A percentile compares a stretch with the other conserved stretches of the same genome.
phyloP scores from a whole-genome alignment of 345 rosid genomes.

The Dipteronia dyeriana region DNA sequence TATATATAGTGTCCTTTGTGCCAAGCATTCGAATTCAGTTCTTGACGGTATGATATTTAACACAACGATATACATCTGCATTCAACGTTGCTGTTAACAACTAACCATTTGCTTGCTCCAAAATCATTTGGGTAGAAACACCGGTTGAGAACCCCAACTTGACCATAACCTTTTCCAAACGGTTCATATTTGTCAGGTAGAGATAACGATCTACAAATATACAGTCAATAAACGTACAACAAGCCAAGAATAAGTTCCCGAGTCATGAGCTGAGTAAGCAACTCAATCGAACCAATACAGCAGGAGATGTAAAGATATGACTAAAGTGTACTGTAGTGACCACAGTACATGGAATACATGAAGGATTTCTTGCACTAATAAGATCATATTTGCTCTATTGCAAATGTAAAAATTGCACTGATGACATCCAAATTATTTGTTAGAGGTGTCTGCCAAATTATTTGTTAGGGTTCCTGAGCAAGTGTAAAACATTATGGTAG shows the following conservation, averaged over 20 bases:
- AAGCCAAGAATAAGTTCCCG: constrained; percentile 7
- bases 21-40: not conserved
- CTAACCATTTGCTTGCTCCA: constrained; percentile 43
- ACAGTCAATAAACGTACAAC: not conserved
- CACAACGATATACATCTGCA: not conserved
- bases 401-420: constrained; percentile 41
- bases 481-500: not conserved
- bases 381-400: too few species aligned
- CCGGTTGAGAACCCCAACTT: constrained; percentile 77
- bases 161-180: constrained; percentile 79
- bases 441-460: constrained; percentile 13
- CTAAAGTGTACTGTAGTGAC: too few species aligned
- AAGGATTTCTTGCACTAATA: too few species aligned
- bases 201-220: constrained; percentile 64
- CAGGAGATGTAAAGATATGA: not conserved
- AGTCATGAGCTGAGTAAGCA: not conserved
- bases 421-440: constrained; percentile 23
- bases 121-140: constrained; percentile 46
- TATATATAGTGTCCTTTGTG: not conserved
- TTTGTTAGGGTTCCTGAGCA: too few species aligned
- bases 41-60: not conserved
- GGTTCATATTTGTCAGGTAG: constrained; percentile 64
- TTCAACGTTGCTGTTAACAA: constrained; percentile 15
- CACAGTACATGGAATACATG: too few species aligned
- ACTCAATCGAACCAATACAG: too few species aligned